Evolutionary conservation across 495 filamentous ascomycete species (phyloP).

Genomic region (Rostrohypoxylon terebratum): DNA sequence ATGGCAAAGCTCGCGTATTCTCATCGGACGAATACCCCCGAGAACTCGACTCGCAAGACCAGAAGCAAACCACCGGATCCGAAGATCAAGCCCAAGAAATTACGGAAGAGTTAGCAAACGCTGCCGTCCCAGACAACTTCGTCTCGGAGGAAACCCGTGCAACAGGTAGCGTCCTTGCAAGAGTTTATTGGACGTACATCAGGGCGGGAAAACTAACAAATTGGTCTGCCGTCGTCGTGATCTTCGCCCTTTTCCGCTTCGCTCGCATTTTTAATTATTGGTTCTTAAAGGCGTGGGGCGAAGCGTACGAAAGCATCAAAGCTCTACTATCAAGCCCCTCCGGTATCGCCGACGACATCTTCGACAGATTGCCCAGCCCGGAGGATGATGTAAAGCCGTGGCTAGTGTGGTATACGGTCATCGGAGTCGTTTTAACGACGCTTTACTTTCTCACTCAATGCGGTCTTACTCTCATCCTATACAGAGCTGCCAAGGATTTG

Average conservation of each 20-base stretch:
- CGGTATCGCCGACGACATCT: conserved; percentile 42
- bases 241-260: conserved; percentile 70
- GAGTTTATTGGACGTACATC: conserved; percentile 86
- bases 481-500: conserved; percentile 76
- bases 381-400: conserved; percentile 76
- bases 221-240: conserved; percentile 72
- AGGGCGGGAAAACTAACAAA: conserved; percentile 77
- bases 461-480: conserved; percentile 76
- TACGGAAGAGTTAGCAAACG: conserved; percentile 61
- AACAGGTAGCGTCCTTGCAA: conserved; percentile 77
- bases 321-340: conserved; percentile 1
- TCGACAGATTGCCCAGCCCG: conserved; percentile 72
- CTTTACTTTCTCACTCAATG: conserved; percentile 65
- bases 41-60: conserved; percentile 43
- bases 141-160: conserved; percentile 83
- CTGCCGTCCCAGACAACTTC: conserved; percentile 76
- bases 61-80: conserved; percentile 48
- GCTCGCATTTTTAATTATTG: conserved; percentile 72
- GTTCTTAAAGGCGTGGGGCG: conserved; percentile 89
- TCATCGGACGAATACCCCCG: conserved; percentile 44
- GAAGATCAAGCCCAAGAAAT: conserved; percentile 45
- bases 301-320: conserved; percentile 65
- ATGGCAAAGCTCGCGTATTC: conserved; percentile 51
- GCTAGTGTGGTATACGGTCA: conserved; percentile 72
- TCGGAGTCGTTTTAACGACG: conserved; percentile 70